Percentiles rank a stretch among this genome's conserved stretches.
phyloP scores from a whole-genome alignment of 371 early-diverging fungal species.

The Rhizopus sp. region DNA sequence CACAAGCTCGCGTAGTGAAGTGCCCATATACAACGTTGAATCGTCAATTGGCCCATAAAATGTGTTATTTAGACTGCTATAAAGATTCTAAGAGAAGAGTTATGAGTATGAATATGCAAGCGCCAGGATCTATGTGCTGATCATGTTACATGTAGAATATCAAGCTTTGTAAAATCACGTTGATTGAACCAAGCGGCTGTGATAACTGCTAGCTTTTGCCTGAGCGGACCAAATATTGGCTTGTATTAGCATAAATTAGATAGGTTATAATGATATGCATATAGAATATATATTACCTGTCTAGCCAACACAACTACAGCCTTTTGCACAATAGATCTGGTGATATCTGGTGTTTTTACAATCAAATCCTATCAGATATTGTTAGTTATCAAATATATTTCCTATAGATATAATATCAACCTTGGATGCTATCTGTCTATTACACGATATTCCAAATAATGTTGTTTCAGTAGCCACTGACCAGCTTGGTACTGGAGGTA shows the following conservation, averaged over 20 bases:
- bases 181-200: conserved; percentile 84
- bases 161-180: conserved; percentile 76
- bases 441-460: conserved; percentile 84
- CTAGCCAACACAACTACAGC: conserved; percentile 78
- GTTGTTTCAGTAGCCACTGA: conserved; percentile 60
- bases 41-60: conserved; percentile 68
- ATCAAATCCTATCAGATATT: conserved; percentile 54
- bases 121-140: background rate
- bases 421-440: conserved; percentile 75
- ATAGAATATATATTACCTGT: conserved; percentile 44
- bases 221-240: conserved; percentile 76
- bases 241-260: conserved; percentile 12
- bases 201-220: conserved; percentile 74
- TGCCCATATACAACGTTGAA: conserved; percentile 69
- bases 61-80: conserved; percentile 58
- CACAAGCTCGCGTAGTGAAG: conserved; percentile 72
- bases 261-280: too few species aligned
- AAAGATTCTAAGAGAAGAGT: conserved; percentile 56
- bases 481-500: conserved; percentile 77
- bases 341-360: conserved; percentile 75
- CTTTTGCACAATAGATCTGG: conserved; percentile 81
- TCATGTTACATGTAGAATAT: conserved; percentile 65
- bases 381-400: background rate
- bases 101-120: background rate
- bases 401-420: conserved; percentile 9